Evolutionary conservation across 2,329 filamentous ascomycete genomes (phyloP).

Genomic region (Drechslerella dactyloides): DNA sequence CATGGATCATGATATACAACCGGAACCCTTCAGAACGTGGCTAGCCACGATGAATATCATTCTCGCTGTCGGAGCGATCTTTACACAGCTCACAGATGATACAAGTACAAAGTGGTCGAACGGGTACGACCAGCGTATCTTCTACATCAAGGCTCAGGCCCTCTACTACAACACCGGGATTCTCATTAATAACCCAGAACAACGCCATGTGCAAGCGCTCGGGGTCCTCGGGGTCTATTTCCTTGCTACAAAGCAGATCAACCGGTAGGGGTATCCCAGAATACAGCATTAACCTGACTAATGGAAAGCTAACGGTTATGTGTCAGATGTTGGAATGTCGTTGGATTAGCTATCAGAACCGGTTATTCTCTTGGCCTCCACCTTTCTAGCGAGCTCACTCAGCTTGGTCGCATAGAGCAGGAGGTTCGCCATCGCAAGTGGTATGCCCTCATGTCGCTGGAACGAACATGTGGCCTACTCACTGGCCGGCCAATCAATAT

Average conservation of each 20-base stretch:
- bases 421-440: conserved; percentile 48
- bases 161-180: conserved; percentile 51
- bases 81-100: conserved; percentile 51
- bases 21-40: conserved; percentile 52
- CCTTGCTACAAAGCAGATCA: conserved; percentile 53
- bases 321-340: conserved; percentile 54
- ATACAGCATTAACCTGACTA: background rate
- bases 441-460: conserved; percentile 49
- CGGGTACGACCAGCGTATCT: conserved; percentile 46
- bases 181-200: conserved; percentile 52
- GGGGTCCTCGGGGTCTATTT: conserved; percentile 53
- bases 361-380: conserved; percentile 53
- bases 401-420: conserved; percentile 48
- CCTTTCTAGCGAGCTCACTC: conserved; percentile 52
- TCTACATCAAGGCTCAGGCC: conserved; percentile 51
- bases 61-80: conserved; percentile 52
- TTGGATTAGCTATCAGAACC: conserved; percentile 52
- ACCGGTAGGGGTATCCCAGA: conserved; percentile 48
- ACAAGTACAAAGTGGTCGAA: conserved; percentile 51
- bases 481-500: conserved; percentile 54
- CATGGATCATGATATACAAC: conserved; percentile 52
- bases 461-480: conserved; percentile 53
- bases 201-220: conserved; percentile 52
- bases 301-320: conserved; percentile 11
- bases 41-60: conserved; percentile 53